Conservation (phyloP, 495 filamentous ascomycete genomes). For the Podospora appendiculata region DNA sequence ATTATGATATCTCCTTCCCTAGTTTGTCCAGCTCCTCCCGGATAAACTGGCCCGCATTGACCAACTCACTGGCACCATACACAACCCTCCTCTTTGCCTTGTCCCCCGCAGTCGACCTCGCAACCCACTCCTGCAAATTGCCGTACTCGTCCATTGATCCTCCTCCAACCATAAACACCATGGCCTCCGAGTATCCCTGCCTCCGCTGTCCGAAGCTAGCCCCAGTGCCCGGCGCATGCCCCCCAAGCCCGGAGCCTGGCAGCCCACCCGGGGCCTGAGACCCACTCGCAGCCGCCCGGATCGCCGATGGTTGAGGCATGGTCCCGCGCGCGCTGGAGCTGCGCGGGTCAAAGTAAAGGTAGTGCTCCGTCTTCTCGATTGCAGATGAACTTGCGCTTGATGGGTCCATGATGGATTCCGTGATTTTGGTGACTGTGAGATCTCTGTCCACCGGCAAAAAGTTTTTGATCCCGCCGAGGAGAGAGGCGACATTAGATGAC, state of each 20-base stretch:
- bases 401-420: conserved; percentile 97
- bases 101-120: conserved; percentile 53
- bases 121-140: conserved; percentile 94
- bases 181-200: conserved; percentile 90
- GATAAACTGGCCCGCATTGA: conserved; percentile 87
- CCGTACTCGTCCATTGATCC: conserved; percentile 99
- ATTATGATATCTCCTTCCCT: conserved; percentile 42
- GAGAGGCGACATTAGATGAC: conserved; percentile 75
- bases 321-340: conserved; percentile 87
- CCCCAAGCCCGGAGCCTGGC: conserved; percentile 35
- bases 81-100: conserved; percentile 66
- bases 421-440: conserved; percentile 93
- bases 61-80: conserved; percentile 91
- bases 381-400: conserved; percentile 79
- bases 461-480: conserved; percentile 98
- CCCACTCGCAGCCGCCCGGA: conserved; percentile 28
- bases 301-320: conserved; percentile 68
- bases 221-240: conserved; percentile 52
- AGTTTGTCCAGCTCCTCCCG: conserved; percentile 69
- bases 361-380: conserved; percentile 93
- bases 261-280: conserved; percentile 32
- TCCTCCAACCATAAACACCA: conserved; percentile 95
- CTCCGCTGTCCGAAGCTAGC: conserved; percentile 90
- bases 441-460: conserved; percentile 94
- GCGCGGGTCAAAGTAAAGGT: conserved; percentile 97